Percentiles rank a stretch among this genome's conserved stretches.
Conservation (phyloP, 23 red algal genomes). For the Gracilariopsis chorda region DNA sequence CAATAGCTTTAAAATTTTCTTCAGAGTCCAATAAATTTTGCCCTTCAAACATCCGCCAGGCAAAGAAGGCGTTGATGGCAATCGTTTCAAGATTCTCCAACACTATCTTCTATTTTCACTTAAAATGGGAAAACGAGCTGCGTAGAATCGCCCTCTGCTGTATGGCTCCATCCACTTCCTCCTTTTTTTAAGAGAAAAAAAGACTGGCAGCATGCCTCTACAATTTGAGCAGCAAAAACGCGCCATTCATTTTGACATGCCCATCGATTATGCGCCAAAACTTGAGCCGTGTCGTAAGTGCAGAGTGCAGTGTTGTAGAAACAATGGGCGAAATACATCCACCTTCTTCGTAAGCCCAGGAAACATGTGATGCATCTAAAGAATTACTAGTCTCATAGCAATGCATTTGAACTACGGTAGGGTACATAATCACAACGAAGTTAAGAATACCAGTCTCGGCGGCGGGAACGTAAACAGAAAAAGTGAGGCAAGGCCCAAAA, state of each 20-base stretch:
- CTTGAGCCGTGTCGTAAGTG: no score
- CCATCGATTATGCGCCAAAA: no score
- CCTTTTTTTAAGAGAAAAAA: slow-evolving; percentile 7
- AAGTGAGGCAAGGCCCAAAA: not conserved
- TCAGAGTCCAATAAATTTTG: not conserved
- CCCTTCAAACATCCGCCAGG: not conserved
- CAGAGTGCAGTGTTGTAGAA: no score
- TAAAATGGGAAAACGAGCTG: not conserved
- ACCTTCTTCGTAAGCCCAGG: no score
- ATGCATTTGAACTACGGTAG: no score
- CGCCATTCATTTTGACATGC: not conserved
- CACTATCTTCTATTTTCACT: slow-evolving; percentile 26
- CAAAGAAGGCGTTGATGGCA: not conserved
- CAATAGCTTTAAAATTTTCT: no score
- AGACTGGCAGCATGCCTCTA: not conserved
- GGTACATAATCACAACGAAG: no score
- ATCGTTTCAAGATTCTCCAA: not conserved
- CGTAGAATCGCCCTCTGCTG: not conserved
- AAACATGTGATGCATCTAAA: no score
- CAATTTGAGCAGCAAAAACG: not conserved
- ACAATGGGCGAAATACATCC: no score
- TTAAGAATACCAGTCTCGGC: slow-evolving; percentile 20
- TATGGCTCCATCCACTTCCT: not conserved
- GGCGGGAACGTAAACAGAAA: not conserved
- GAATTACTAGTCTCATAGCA: no score